Percentiles rank a stretch among this genome's conserved stretches.
Conservation (phyloP, 805 yeast species). For the Saccharomycopsis sp. region DNA sequence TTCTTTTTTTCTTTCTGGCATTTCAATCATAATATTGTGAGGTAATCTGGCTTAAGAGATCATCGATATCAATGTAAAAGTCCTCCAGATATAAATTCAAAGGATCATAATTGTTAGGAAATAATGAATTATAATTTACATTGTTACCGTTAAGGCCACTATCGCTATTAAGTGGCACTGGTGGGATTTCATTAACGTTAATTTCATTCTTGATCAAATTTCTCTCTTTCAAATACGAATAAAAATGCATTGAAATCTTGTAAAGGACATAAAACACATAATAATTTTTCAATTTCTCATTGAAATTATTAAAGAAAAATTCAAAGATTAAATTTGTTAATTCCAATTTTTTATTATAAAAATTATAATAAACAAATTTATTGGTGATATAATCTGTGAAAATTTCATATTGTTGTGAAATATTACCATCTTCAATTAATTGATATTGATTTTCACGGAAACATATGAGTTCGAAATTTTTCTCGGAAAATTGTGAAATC, state of each 20-base stretch:
- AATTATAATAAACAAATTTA: constrained; percentile 17
- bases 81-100: constrained; percentile 15
- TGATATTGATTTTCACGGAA: constrained; percentile 11
- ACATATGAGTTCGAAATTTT: constrained; percentile 11
- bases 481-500: constrained; percentile 3
- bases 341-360: constrained; percentile 16
- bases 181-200: background rate
- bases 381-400: constrained; percentile 11
- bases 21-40: background rate
- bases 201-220: constrained; percentile 12
- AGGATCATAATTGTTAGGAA: constrained; percentile 8
- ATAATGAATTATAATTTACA: background rate
- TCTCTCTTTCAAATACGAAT: constrained; percentile 18
- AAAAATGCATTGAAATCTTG: constrained; percentile 19
- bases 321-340: constrained; percentile 18
- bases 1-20: background rate
- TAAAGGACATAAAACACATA: constrained; percentile 20
- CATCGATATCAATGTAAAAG: constrained; percentile 19
- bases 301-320: constrained; percentile 15
- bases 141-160: too few species aligned
- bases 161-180: background rate
- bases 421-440: background rate
- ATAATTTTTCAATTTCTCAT: constrained; percentile 10
- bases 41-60: constrained; percentile 12
- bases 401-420: constrained; percentile 4